Conservation (phyloP, 441 rosid genomes). For the Eugenia klotzschiana region DNA sequence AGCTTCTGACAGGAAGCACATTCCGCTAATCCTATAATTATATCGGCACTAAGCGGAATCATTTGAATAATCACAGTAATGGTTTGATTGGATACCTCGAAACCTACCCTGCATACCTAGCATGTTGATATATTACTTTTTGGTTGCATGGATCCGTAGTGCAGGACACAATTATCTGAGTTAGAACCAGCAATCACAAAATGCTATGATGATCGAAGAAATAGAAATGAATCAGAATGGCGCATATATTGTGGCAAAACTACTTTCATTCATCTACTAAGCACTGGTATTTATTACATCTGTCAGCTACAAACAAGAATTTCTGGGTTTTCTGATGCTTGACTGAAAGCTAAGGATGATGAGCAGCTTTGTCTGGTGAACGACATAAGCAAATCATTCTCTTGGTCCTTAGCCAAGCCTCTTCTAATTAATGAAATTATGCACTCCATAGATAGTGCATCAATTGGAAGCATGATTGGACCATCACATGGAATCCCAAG, state of each 20-base stretch:
- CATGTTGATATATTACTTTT: neutral
- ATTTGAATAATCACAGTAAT: neutral
- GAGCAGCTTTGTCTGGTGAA: neutral
- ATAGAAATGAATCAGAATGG: neutral
- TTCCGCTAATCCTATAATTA: neutral
- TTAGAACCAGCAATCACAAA: neutral
- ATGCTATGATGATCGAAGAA: neutral
- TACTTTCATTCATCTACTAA: neutral
- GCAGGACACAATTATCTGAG: neutral
- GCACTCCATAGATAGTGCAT: neutral
- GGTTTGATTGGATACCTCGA: too few relatives aligned
- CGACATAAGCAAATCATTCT: neutral
- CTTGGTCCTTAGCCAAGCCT: neutral
- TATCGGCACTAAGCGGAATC: neutral
- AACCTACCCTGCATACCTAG: neutral
- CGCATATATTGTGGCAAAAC: neutral
- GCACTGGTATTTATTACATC: neutral
- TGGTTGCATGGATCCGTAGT: neutral
- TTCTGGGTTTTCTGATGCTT: neutral
- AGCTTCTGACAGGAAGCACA: neutral
- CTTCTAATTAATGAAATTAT: neutral
- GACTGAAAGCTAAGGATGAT: neutral
- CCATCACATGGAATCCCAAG: neutral
- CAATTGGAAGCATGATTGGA: neutral
- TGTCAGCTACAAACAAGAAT: neutral